Evolutionary conservation across 805 yeast genomes (phyloP), one percentile per base, ranked within the genome.

Genomic region (Candida wancherniae): DNA sequence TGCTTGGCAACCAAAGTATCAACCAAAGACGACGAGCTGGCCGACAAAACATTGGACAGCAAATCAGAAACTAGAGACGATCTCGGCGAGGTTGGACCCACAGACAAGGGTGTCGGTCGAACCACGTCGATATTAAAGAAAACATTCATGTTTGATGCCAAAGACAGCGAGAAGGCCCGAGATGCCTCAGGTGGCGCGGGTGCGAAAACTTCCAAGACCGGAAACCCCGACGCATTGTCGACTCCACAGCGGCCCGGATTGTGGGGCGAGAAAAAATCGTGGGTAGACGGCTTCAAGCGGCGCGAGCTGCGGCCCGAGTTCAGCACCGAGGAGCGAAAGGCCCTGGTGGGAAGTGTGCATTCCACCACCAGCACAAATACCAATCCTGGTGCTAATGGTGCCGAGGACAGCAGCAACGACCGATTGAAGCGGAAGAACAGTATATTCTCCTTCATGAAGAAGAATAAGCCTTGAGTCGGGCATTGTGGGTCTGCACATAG

Each of bases 211-310:
- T 24, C 26, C 14, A 36, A 37, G 19, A 14, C 42, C 6, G n/a
- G n/a, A n/a, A n/a, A n/a, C n/a, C 13, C 29, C 4, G 31, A 22
- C 8, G 14, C 22, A 10, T 10, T n/a, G 26, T 19, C 19, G 34
- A 36, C 24, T 16, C 27, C 24, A 6, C 31, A 34, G 31, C 19
- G 32, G 5, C 33, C 33, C 4, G 23, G 26, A 32, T n/a, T 22
- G 47, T 44, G 29, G 15, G 19, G 23, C 6, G 67, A 61, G 23
- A 62, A 63, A 48, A 64, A 64, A 33, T 50, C 60, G 20, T 61
- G 67, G 67, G 64, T 63, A 4, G 64, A 63, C 3, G 62, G 65
- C 0, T 48, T 63, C 18, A 61, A 60, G 29, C 44, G 61, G 19
- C 40, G 58, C 32, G 64, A 44, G 18, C 40, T 36, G 34, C 35